Evolutionary conservation across 306 rosid genomes (phyloP).

Genomic region (Canavalia gladiata): DNA sequence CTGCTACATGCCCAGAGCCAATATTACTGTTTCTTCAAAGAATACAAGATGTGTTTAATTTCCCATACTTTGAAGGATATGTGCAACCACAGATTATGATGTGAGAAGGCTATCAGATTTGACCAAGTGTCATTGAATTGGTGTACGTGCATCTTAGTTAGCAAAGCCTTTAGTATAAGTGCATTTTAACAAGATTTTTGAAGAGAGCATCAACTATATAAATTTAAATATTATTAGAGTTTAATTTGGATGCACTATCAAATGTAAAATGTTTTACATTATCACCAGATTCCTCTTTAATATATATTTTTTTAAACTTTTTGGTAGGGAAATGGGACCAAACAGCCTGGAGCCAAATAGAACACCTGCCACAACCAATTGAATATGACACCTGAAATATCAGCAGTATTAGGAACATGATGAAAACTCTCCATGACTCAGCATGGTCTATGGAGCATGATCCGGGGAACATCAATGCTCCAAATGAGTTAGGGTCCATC

Average conservation of each 20-base stretch:
- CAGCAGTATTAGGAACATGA: too few relatives aligned
- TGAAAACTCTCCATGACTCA: too few relatives aligned
- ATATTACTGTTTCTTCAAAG: conserved; percentile 66
- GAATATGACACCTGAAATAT: too few relatives aligned
- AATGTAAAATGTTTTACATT: too few relatives aligned
- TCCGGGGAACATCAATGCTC: too few relatives aligned
- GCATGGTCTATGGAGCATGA: too few relatives aligned
- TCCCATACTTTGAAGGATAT: conserved; percentile 44
- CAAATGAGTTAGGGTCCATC: too few relatives aligned
- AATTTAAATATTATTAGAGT: not conserved
- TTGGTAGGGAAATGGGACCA: too few relatives aligned
- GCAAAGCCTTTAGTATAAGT: not conserved
- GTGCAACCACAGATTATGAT: conserved; percentile 1
- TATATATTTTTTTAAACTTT: too few relatives aligned
- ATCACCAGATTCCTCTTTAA: too few relatives aligned
- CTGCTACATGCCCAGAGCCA: conserved; percentile 63
- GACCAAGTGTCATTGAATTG: not conserved
- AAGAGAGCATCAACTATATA: not conserved
- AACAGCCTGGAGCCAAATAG: too few relatives aligned
- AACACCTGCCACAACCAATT: too few relatives aligned
- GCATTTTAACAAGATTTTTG: conserved; percentile 3
- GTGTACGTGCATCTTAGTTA: not conserved
- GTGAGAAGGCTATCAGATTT: conserved; percentile 24
- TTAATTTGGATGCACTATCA: not conserved
- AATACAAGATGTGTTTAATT: conserved; percentile 52